Evolutionary conservation across 2,329 filamentous ascomycete genomes (phyloP).

Genomic region (Sporothrix phasma): DNA sequence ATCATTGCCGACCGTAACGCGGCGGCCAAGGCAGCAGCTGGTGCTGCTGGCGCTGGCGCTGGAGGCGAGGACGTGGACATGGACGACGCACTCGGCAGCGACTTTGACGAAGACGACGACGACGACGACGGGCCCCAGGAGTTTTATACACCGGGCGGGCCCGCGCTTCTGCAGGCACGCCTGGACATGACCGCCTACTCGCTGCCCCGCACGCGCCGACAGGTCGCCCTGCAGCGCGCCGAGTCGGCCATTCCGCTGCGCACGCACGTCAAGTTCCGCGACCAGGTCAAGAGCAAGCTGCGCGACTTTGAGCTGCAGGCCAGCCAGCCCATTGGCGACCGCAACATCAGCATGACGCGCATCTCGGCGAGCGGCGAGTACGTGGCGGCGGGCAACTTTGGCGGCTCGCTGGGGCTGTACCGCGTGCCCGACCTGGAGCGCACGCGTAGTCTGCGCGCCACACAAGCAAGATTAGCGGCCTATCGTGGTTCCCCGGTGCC

Average conservation of each 20-base stretch:
- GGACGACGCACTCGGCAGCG: constrained; percentile 54
- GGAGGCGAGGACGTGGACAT: constrained; percentile 13
- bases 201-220: constrained; percentile 67
- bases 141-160: constrained; percentile 80
- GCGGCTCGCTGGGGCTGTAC: constrained; percentile 76
- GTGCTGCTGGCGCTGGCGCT: not conserved
- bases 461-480: constrained; percentile 77
- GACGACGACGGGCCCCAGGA: constrained; percentile 76
- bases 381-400: constrained; percentile 88
- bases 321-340: constrained; percentile 83
- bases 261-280: constrained; percentile 87
- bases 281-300: constrained; percentile 74
- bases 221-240: constrained; percentile 65
- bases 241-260: constrained; percentile 77
- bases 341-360: constrained; percentile 83
- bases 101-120: constrained; percentile 38
- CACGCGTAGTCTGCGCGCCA: constrained; percentile 68
- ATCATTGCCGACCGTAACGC: constrained; percentile 9
- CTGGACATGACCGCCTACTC: constrained; percentile 75
- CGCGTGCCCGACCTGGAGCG: constrained; percentile 73
- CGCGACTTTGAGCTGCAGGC: constrained; percentile 82
- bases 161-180: constrained; percentile 64
- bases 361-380: constrained; percentile 78
- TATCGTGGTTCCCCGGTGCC: constrained; percentile 81
- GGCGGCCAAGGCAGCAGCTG: not conserved